phyloP scores from a whole-genome alignment of 2,329 filamentous ascomycete species.

The Xylariaceae sp. region DNA sequence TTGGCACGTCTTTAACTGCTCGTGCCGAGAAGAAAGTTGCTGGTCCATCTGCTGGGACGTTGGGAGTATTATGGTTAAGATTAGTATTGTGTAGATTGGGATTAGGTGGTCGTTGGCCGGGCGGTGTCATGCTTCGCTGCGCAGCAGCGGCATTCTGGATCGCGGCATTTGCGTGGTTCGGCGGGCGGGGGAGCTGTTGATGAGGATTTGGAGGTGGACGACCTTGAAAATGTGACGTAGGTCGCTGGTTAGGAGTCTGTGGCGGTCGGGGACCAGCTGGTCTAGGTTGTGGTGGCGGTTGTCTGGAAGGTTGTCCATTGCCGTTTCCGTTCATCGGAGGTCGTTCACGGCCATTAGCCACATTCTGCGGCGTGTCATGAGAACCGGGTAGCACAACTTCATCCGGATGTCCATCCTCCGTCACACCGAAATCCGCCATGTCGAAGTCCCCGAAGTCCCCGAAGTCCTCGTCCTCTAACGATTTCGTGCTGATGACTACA shows the following conservation, averaged over 20 bases:
- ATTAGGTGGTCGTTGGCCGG: conserved; percentile 27
- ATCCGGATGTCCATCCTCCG: conserved; percentile 70
- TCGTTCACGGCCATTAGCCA: conserved; percentile 26
- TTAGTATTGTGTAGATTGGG: conserved; percentile 5
- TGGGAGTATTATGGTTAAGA: conserved; percentile 17
- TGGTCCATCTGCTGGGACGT: conserved; percentile 35
- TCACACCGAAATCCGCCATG: conserved; percentile 71
- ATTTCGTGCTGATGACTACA: conserved; percentile 28
- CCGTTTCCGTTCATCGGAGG: conserved; percentile 23
- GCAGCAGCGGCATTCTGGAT: conserved; percentile 26
- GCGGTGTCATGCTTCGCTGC: conserved; percentile 29
- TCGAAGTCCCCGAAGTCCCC: conserved; percentile 66
- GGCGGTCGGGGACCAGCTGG: conserved; percentile 34
- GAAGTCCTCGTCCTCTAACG: conserved; percentile 27
- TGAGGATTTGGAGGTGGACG: conserved; percentile 24
- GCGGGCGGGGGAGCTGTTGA: conserved; percentile 20
- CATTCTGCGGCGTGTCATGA: conserved; percentile 28
- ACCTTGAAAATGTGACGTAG: conserved; percentile 24
- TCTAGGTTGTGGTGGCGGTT: conserved; percentile 16
- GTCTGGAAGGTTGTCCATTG: neutral
- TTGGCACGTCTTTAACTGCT: conserved; percentile 57
- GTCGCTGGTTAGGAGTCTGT: conserved; percentile 37
- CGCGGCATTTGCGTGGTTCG: conserved; percentile 18
- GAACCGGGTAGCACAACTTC: conserved; percentile 62
- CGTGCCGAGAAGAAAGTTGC: conserved; percentile 70